A percentile compares a stretch with the other conserved stretches of the same genome.
phyloP scores from a whole-genome alignment of 225 moss, liverwort and hornwort species.

The Marchantia polymorpha region DNA sequence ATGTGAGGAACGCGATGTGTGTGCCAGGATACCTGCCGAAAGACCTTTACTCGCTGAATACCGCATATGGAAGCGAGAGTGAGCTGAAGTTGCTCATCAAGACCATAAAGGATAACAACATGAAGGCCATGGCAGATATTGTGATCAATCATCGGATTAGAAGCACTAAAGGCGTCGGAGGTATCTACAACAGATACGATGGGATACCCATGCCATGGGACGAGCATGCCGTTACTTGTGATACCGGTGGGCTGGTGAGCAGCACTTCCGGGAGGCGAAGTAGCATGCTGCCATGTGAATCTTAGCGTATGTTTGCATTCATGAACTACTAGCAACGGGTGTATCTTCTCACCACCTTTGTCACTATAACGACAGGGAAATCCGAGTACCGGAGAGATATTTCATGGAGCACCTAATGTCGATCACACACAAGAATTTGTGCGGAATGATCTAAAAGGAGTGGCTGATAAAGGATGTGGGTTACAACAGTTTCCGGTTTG shows the following conservation, averaged over 20 bases:
- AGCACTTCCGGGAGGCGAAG: background rate
- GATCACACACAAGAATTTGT: conserved; percentile 97
- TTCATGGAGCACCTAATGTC: conserved; percentile 88
- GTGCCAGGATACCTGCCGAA: conserved; percentile 83
- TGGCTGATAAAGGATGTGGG: conserved; percentile 88
- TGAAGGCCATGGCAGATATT: conserved; percentile 93
- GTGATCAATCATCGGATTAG: conserved; percentile 97
- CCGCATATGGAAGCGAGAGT: conserved; percentile 68
- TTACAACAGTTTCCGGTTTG: conserved; percentile 76
- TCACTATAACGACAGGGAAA: conserved; percentile 53
- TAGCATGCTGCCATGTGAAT: background rate
- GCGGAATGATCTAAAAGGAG: conserved; percentile 69
- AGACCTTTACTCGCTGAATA: conserved; percentile 80
- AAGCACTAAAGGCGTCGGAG: conserved; percentile 66
- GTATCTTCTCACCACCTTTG: background rate
- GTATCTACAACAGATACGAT: conserved; percentile 87
- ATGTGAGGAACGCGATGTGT: background rate
- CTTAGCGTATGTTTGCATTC: background rate
- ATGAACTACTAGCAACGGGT: background rate
- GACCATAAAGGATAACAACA: conserved; percentile 50
- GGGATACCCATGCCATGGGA: conserved; percentile 99
- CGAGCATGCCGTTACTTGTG: conserved; percentile 91
- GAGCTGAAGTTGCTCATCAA: conserved; percentile 64
- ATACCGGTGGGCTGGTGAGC: conserved; percentile 88
- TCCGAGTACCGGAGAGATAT: conserved; percentile 80